Evolutionary conservation across 1,139 yeast genomes (phyloP), one percentile per base, ranked within the genome.

Genomic region (Ogataea hybrid): DNA sequence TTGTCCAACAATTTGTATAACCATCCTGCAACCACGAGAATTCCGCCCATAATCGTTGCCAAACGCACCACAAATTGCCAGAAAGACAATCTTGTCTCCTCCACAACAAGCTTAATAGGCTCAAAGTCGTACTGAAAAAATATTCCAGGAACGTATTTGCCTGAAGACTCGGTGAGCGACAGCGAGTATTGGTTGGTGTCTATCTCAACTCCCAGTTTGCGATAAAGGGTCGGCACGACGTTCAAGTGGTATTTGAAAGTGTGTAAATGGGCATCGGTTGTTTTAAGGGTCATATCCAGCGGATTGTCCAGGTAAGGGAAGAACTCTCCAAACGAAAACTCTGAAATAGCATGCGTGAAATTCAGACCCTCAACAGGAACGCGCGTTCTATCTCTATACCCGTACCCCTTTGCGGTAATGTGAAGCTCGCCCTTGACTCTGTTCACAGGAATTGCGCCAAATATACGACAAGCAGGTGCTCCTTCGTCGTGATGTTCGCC

Each of bases 181-280:
- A 88, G 75, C 0, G 97, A 82, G 62, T 87, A 92, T 63, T 90
- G 97, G 58, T 84, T 84, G 5, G 98, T 89, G 46, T 84, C 84
- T 11, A 92, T 70, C 20, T 67, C 72, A 10, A 81, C 70, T 3
- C 96, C 96, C 42, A 88, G 67, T 53, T 84, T 80, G 44, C 73
- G 74, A 58, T 83, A 89, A 5, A 73, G 62, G 0, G 97, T 88
- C 9, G 98, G 97, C 4, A 94, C 95, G 8, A 92, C 87, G 18
- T 84, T 79, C 49, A 90, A 59, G 55, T 73, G 79, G 61, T 92
- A 92, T 43, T 77, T 77, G 62, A 71, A 83, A 2, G 69, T 65
- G 36, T 59, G 62, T n/a, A 45, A 31, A 6, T 49, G 47, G 4
- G 71, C 71, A 2, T 62, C 59, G 2, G 88, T 75, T 20, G 67